These are phyloP conservation scores for Dictyostelium capitatum DNA, from an alignment of 78 protist species.

Conservation along the genomic window DNA sequence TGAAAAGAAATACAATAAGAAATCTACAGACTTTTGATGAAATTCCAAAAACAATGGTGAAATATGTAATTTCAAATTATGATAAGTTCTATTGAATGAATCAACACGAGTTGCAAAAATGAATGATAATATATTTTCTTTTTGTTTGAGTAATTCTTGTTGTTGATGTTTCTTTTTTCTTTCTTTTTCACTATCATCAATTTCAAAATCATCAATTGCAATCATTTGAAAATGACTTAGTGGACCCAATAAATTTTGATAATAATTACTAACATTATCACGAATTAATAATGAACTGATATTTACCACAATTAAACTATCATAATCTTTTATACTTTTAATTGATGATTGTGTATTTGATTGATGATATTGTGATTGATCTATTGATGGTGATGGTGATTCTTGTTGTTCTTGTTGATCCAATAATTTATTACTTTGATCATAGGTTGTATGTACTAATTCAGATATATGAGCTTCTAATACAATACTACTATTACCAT, in stretches of 20 bases:
- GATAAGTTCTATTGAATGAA: slow-evolving; percentile 10
- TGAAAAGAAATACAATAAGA: slow-evolving; percentile 27
- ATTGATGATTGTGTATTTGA: neutral
- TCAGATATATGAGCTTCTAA: slow-evolving; percentile 28
- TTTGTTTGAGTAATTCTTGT: slow-evolving; percentile 9
- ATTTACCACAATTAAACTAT: slow-evolving; percentile 23
- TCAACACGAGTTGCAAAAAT: slow-evolving; percentile 17
- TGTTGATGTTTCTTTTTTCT: neutral
- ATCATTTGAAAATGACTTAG: slow-evolving; percentile 14
- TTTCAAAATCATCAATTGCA: slow-evolving; percentile 19
- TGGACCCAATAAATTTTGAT: slow-evolving; percentile 55
- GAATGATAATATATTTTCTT: slow-evolving; percentile 20
- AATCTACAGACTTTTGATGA: slow-evolving; percentile 50
- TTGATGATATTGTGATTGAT: neutral
- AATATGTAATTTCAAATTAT: slow-evolving; percentile 34
- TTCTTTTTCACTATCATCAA: neutral
- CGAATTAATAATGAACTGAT: neutral
- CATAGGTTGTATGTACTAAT: slow-evolving; percentile 18
- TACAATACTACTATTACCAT: slow-evolving; percentile 8
- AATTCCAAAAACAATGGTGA: slow-evolving; percentile 44
- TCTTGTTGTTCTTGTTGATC: neutral
- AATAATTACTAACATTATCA: slow-evolving; percentile 51
- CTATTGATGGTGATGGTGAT: neutral
- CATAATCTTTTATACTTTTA: slow-evolving; percentile 11
- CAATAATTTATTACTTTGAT: slow-evolving; percentile 4